Conservation (phyloP, 148 eudicot genomes). For the Diospyros lotus region DNA sequence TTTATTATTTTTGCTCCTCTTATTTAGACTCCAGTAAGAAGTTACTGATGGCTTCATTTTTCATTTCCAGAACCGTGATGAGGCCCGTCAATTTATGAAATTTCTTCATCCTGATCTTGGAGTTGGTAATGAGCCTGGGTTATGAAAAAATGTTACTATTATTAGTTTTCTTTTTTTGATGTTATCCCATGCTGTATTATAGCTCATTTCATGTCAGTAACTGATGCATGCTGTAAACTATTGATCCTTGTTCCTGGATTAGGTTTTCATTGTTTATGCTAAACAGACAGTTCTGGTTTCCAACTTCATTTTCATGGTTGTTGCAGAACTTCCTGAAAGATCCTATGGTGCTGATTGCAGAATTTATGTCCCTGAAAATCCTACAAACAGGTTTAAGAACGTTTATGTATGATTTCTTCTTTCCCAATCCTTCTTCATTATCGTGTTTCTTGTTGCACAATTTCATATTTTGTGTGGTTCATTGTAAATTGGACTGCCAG, state of each 20-base stretch:
- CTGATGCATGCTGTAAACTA: not conserved
- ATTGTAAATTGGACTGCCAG: constrained; percentile 11
- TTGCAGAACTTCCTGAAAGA: constrained; percentile 92
- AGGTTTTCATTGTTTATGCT: not conserved
- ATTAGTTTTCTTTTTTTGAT: no score
- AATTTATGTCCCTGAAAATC: constrained; percentile 75
- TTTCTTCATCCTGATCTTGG: constrained; percentile 92
- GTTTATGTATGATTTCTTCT: constrained; percentile 95
- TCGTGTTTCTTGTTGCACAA: not conserved
- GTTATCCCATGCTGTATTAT: no score
- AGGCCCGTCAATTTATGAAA: constrained; percentile 95
- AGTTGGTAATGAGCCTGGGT: constrained; percentile 46
- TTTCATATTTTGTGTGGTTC: constrained; percentile 4
- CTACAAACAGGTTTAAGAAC: constrained; percentile 94
- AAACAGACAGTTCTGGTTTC: not conserved
- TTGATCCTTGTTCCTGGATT: constrained; percentile 1
- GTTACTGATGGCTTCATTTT: constrained; percentile 7
- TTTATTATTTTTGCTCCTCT: not conserved
- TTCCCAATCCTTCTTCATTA: constrained; percentile 25
- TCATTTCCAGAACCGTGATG: constrained; percentile 73
- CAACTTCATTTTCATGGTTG: not conserved
- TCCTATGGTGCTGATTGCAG: constrained; percentile 98
- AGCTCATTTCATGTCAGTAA: not conserved
- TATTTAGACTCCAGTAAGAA: not conserved
- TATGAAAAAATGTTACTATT: not conserved